phyloP scores from a whole-genome alignment of 345 rosid genomes.

The Gossypioides kirkii region DNA sequence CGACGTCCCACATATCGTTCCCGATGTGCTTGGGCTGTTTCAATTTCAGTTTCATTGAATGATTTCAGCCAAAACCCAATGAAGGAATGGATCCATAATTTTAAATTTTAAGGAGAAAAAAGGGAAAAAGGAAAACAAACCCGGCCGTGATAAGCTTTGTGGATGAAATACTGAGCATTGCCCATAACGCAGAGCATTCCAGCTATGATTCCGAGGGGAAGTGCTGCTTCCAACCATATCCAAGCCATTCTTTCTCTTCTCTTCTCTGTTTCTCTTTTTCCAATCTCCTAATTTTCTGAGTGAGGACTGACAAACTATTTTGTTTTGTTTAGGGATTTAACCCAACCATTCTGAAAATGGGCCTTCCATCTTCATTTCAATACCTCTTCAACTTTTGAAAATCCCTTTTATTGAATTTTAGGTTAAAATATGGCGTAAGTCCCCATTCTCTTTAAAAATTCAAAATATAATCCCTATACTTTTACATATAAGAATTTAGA shows the following conservation, averaged over 20 bases:
- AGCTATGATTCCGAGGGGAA: slow-evolving; percentile 90
- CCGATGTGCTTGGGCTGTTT: slow-evolving; percentile 92
- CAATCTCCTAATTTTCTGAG: not conserved
- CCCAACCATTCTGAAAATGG: not conserved
- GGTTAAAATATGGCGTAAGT: no score
- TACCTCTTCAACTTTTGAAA: no score
- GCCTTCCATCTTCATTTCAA: not conserved
- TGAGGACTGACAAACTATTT: not conserved
- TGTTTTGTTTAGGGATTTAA: not conserved
- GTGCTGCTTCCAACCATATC: slow-evolving; percentile 72
- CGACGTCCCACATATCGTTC: slow-evolving; percentile 87
- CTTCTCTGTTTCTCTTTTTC: not conserved
- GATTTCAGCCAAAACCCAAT: not conserved
- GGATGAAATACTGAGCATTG: slow-evolving; percentile 82
- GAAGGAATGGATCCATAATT: slow-evolving; percentile 4
- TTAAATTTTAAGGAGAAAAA: not conserved
- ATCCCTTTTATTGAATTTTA: no score
- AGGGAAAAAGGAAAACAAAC: slow-evolving; percentile 25
- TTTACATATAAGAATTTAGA: no score
- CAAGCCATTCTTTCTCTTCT: slow-evolving; percentile 34
- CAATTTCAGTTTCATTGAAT: slow-evolving; percentile 6
- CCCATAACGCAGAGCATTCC: slow-evolving; percentile 89
- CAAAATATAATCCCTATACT: no score
- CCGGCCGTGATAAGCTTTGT: slow-evolving; percentile 87
- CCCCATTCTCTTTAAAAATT: no score